Evolutionary conservation across 768 basidiomycete species (phyloP).

Genomic region (Boletus rubropictus): DNA sequence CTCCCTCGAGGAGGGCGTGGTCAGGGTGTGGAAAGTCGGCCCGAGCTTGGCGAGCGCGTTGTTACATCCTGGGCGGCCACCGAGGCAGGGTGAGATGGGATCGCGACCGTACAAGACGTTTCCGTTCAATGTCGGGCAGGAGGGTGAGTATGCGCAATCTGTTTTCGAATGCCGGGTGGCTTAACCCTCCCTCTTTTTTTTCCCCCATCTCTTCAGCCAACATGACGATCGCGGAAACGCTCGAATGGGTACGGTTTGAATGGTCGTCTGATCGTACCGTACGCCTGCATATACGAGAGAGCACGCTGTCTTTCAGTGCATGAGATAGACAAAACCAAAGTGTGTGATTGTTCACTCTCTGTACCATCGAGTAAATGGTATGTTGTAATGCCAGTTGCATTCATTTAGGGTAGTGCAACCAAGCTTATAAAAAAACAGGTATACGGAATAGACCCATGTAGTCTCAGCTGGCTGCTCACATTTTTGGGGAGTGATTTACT

Average conservation of each 20-base stretch:
- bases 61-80: slow-evolving; percentile 87
- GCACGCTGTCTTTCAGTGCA: slow-evolving; percentile 81
- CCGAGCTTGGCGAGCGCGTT: slow-evolving; percentile 74
- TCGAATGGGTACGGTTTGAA: slow-evolving; percentile 73
- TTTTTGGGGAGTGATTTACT: neutral
- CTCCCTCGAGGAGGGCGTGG: slow-evolving; percentile 77
- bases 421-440: too few species aligned
- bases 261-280: slow-evolving; percentile 85
- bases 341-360: too few species aligned
- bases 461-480: too few species aligned
- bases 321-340: slow-evolving; percentile 20
- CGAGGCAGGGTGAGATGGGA: slow-evolving; percentile 78
- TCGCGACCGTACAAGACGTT: slow-evolving; percentile 86
- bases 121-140: slow-evolving; percentile 77
- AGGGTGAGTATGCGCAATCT: slow-evolving; percentile 46
- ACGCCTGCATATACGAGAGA: slow-evolving; percentile 75
- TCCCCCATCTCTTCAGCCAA: slow-evolving; percentile 34
- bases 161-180: neutral
- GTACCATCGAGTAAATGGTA: too few species aligned
- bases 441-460: too few species aligned
- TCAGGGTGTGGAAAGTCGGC: slow-evolving; percentile 96
- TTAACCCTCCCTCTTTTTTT: neutral
- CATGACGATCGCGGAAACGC: slow-evolving; percentile 55
- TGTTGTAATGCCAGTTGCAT: too few species aligned
- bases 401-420: too few species aligned